Base-by-base conservation (phyloP, 148 eudicot species). In the Vaccinium corymbosum region DNA sequence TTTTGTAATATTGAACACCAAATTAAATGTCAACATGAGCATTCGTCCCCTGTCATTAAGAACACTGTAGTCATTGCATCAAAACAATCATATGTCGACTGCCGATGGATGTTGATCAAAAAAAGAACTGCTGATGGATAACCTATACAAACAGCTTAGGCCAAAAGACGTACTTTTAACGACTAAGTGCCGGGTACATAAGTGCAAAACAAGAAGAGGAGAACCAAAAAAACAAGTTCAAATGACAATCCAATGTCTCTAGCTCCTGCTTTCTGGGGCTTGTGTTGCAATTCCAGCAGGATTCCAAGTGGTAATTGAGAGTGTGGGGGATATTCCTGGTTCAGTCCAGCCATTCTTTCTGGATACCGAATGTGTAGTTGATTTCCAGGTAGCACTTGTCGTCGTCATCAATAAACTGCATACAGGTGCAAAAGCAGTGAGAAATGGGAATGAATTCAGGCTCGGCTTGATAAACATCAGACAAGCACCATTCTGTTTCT, bases 341-440 rank as follows among this genome's bases (percentile, higher is more conserved):
- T 86, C 57, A 86, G 1, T 78, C 12, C 73, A 88, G 85, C 94
- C 94, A 91, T 11, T 92, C 92, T 84, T 91, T 92, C 83, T 91
- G 91, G 83, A 92, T 91, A 84, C 87, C 88, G 32, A 92, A 92
- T 22, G 93, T 90, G 87, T 92, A 92, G 81, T 90, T 92, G 83
- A 92, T 89, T 82, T 92, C 94, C 93, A 92, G 76, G 90, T 89
- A 88, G 87, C 94, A 91, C 85, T 92, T 92, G 86, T 92, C 88
- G 86, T 92, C 94, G 59, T 92, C 94, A 14, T 92, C 94, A 56
- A 92, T 48, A 84, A 92, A 92, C 92, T 92, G 88, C n/a, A 83
- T 22, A 51, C n/a, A 71, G 14, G 80, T 3, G 14, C 2, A 35
- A 11, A 32, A 51, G n/a, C 35, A 49, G 62, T 7, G 35, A 62